These are phyloP conservation scores for Heritiera fomes DNA, from an alignment of 345 rosid species.

Conservation along the genomic window DNA sequence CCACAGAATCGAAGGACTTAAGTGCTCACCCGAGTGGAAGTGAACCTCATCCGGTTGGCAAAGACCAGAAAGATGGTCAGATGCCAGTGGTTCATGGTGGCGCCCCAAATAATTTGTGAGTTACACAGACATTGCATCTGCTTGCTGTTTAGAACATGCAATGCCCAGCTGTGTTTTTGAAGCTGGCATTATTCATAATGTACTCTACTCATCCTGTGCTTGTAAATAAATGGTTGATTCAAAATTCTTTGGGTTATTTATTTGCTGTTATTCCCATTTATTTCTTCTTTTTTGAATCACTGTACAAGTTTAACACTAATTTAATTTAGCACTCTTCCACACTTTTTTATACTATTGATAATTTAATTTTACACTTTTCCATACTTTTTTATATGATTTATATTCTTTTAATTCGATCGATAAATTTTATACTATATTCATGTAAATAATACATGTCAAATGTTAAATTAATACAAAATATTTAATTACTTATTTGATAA, in stretches of 20 bases:
- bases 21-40: constrained; percentile 42
- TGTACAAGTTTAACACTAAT: too few species aligned
- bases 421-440: too few species aligned
- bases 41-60: constrained; percentile 28
- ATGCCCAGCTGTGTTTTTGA: constrained; percentile 51
- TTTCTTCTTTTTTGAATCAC: background rate
- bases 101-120: constrained; percentile 14
- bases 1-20: constrained; percentile 57
- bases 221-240: constrained; percentile 29
- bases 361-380: too few species aligned
- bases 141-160: background rate
- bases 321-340: too few species aligned
- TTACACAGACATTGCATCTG: background rate
- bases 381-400: too few species aligned
- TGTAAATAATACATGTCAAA: too few species aligned
- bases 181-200: constrained; percentile 34
- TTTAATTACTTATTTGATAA: too few species aligned
- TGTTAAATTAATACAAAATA: too few species aligned
- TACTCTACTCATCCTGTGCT: background rate
- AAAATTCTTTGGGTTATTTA: background rate
- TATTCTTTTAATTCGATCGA: too few species aligned
- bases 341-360: too few species aligned
- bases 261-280: background rate
- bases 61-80: constrained; percentile 48
- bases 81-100: constrained; percentile 31